A percentile compares a stretch with the other conserved stretches of the same genome.
Evolutionary conservation across 2,329 filamentous ascomycete species (phyloP).

Genomic region (Alternaria infectoria): DNA sequence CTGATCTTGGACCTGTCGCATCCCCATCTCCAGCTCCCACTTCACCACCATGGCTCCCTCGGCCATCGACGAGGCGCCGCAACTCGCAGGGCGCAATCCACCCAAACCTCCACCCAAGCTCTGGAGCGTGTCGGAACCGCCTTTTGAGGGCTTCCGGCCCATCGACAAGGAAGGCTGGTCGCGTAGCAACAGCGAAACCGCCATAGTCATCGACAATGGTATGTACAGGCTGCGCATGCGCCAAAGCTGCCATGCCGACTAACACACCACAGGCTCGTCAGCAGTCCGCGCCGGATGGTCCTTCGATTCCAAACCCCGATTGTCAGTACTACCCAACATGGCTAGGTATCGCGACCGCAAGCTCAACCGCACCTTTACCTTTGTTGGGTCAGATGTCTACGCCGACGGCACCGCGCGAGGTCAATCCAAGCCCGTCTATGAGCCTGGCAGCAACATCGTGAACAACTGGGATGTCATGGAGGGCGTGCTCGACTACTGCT

Average conservation of each 20-base stretch:
- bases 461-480: constrained; percentile 99
- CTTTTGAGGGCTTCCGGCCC: constrained; percentile 65
- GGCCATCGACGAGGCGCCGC: constrained; percentile 48
- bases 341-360: constrained; percentile 96
- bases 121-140: constrained; percentile 63
- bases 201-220: constrained; percentile 99
- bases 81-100: constrained; percentile 53
- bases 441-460: constrained; percentile 86
- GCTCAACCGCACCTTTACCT: constrained; percentile 86
- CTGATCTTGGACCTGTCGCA: constrained; percentile 7
- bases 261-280: constrained; percentile 71
- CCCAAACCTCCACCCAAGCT: constrained; percentile 61
- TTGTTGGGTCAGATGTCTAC: constrained; percentile 91
- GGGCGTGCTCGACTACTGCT: constrained; percentile 90
- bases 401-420: constrained; percentile 91
- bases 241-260: constrained; percentile 11
- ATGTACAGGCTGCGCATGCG: constrained; percentile 16
- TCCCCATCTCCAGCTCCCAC: constrained; percentile 6
- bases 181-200: constrained; percentile 66
- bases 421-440: constrained; percentile 89
- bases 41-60: constrained; percentile 44
- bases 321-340: constrained; percentile 87
- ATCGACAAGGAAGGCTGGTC: constrained; percentile 72
- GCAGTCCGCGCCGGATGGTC: constrained; percentile 94
- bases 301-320: constrained; percentile 80